Evolutionary conservation across 2,329 filamentous ascomycete species (phyloP), one percentile per base, ranked within the genome.

Genomic region (Huntiella decipiens): DNA sequence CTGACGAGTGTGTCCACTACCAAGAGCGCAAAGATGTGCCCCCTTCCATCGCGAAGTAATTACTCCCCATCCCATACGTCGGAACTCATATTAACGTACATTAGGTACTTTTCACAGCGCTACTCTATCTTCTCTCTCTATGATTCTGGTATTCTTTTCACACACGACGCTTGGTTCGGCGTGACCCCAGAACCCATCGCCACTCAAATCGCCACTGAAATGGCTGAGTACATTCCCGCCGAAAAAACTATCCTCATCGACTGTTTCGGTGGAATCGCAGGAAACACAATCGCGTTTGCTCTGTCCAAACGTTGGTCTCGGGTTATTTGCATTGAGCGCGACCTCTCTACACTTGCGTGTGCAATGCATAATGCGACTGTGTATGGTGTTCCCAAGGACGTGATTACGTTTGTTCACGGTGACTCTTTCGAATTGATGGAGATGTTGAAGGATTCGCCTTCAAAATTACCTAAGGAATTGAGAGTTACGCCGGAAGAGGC

Each of bases 251-350:
- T 79, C 33, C 65, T 98, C 34, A 75, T 98, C 49, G 91, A 98
- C 60, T 74, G 82, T 39, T 98, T 98, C 62, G 83, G 79, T 22
- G 91, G 91, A 38, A 86, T 83, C 1, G 91, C 92, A 34, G 91
- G 87, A 46, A 98, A 98, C 59, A 75, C 81, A 17, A 96, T 98
- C 54, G 85, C 87, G n/a, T 92, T 98, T 54, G 88, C 91, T 13
- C 71, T 78, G 7, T 83, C 79, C 0, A 75, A 71, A 15, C 74
- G 77, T 52, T 98, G 85, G 82, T 73, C 77, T 44, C 78, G 75
- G 52, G 74, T 98, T 52, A 85, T 96, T 57, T 85, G 82, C 37
- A 80, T 98, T 53, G 91, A 98, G 63, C 82, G 79, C 54, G 79
- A 96, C 55, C 67, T 77, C 3, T 72, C 77, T 7, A 84, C 82